phyloP scores from a whole-genome alignment of 306 rosid species.

The Gleditsia sinensis region DNA sequence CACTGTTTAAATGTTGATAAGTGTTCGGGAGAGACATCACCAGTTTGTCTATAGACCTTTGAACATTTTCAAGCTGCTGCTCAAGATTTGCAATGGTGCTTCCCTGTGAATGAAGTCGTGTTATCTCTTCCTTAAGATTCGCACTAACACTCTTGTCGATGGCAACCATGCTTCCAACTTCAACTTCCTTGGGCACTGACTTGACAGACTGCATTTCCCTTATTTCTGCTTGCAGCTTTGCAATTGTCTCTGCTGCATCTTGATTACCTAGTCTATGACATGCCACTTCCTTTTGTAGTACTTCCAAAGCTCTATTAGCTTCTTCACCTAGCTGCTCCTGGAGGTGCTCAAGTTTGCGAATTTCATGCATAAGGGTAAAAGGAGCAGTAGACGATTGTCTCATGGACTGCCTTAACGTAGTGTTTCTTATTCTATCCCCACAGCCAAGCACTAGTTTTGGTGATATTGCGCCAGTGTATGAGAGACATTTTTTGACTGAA shows the following conservation, averaged over 20 bases:
- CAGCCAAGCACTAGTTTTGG: conserved; percentile 54
- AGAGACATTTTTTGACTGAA: conserved; percentile 89
- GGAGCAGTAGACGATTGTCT: conserved; percentile 97
- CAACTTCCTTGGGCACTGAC: conserved; percentile 66
- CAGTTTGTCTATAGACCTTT: conserved; percentile 94
- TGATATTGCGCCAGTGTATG: conserved; percentile 67
- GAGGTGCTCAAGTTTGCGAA: conserved; percentile 98
- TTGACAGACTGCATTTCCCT: conserved; percentile 83
- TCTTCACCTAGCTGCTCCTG: conserved; percentile 99
- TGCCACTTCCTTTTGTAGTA: conserved; percentile 95
- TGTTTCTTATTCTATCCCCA: conserved; percentile 59
- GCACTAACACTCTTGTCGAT: conserved; percentile 88
- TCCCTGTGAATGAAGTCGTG: conserved; percentile 96
- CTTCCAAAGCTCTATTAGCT: conserved; percentile 95
- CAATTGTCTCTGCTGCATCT: conserved; percentile 99
- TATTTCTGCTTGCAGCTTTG: conserved; percentile 92
- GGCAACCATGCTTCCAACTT: conserved; percentile 71
- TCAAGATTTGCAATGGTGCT: conserved; percentile 96
- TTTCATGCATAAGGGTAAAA: conserved; percentile 96
- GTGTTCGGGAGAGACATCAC: conserved; percentile 97
- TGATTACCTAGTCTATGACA: conserved; percentile 98
- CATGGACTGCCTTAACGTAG: conserved; percentile 82
- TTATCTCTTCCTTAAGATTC: conserved; percentile 96
- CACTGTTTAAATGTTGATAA: conserved; percentile 52
- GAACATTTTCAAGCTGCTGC: conserved; percentile 98